These are phyloP conservation scores for Malassezia psittaci DNA, from an alignment of 1,284 basidiomycete genomes.

Conservation along the genomic window DNA sequence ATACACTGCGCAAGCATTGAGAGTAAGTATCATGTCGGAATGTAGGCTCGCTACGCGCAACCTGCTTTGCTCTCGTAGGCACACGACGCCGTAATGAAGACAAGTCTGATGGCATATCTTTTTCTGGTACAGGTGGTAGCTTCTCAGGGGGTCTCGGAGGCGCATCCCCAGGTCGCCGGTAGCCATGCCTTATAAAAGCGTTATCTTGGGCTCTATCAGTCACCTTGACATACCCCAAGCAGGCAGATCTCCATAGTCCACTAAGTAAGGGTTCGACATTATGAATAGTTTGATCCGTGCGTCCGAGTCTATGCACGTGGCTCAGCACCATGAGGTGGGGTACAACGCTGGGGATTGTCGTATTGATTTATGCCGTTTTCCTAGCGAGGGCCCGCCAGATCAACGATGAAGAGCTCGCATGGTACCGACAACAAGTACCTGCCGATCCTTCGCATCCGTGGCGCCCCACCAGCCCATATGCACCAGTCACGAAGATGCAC, in stretches of 20 bases:
- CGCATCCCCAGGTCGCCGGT: conserved; percentile 39
- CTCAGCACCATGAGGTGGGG: conserved; percentile 3
- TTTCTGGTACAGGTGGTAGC: neutral
- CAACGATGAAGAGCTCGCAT: neutral
- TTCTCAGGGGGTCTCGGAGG: conserved; percentile 1
- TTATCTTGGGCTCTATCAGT: conserved; percentile 29
- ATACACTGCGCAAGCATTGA: conserved; percentile 43
- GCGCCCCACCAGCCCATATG: conserved; percentile 1
- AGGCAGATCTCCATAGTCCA: conserved; percentile 33
- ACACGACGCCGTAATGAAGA: conserved; percentile 2
- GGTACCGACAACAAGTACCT: neutral
- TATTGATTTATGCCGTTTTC: neutral
- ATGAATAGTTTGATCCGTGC: neutral
- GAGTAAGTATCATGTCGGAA: conserved; percentile 35
- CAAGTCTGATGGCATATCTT: neutral
- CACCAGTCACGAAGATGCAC: neutral
- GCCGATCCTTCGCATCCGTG: neutral
- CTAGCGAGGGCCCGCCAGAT: neutral
- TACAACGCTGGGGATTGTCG: neutral
- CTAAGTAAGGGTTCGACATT: conserved; percentile 24
- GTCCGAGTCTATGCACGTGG: neutral
- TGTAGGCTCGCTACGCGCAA: conserved; percentile 16
- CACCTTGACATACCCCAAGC: conserved; percentile 23
- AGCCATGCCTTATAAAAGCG: conserved; percentile 36
- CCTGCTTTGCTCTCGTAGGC: neutral